Evolutionary conservation across 208 protist species (phyloP).

Genomic region (Acanthamoeba royreba): DNA sequence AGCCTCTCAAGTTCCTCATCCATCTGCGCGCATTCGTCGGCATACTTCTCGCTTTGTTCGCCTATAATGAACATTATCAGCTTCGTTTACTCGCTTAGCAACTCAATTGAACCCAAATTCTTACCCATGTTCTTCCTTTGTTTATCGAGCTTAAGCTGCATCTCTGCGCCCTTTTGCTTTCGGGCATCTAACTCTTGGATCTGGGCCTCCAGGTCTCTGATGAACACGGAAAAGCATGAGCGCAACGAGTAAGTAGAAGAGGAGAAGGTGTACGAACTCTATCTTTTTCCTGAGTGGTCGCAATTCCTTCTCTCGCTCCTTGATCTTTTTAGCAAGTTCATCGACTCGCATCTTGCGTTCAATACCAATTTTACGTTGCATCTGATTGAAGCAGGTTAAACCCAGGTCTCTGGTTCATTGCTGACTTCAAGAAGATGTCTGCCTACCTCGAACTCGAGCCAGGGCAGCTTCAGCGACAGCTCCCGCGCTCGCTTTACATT

Average conservation of each 20-base stretch:
- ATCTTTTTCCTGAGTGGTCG: neutral
- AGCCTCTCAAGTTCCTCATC: conserved; percentile 51
- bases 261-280: neutral
- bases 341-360: neutral
- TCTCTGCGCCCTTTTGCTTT: neutral
- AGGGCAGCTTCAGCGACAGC: neutral
- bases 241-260: neutral
- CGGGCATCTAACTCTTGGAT: neutral
- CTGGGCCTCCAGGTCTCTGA: neutral
- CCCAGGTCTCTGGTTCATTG: no score
- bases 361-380: neutral
- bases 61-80: neutral
- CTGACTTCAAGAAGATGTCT: neutral
- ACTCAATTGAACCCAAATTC: neutral
- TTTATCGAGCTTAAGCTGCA: neutral
- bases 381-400: no score
- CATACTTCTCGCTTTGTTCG: neutral
- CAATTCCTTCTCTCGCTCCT: conserved; percentile 35
- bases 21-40: neutral
- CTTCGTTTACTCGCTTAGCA: neutral
- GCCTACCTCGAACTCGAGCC: neutral
- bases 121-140: neutral
- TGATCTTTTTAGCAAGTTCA: neutral
- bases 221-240: neutral
- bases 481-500: neutral